These are phyloP conservation scores for Aspergillus cristatus DNA, from an alignment of 495 filamentous ascomycete species.

Conservation along the genomic window DNA sequence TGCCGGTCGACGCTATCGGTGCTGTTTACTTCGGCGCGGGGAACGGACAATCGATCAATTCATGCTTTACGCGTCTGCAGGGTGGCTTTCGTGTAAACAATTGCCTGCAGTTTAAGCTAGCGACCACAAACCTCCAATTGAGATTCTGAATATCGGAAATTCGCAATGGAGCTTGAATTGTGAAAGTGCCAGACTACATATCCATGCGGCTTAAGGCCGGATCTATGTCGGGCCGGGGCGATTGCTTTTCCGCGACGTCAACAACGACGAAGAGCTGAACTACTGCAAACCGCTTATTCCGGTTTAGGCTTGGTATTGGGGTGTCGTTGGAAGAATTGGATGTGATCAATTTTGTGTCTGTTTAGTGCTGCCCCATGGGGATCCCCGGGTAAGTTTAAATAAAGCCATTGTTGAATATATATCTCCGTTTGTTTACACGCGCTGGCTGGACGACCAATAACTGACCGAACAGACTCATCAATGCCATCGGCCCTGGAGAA, in stretches of 20 bases:
- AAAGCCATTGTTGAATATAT: slow-evolving; percentile 9
- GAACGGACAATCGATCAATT: too few species aligned
- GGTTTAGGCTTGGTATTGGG: neutral
- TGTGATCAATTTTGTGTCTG: slow-evolving; percentile 2
- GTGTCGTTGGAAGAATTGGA: slow-evolving; percentile 2
- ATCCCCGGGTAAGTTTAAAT: slow-evolving; percentile 34
- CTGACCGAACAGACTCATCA: slow-evolving; percentile 57
- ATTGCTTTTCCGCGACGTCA: slow-evolving; percentile 22
- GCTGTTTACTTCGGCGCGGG: too few species aligned
- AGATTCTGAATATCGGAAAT: too few species aligned
- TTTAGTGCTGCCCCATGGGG: slow-evolving; percentile 23
- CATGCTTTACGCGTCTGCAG: neutral
- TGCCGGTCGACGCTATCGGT: too few species aligned
- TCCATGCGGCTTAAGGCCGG: slow-evolving; percentile 9
- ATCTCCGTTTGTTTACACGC: slow-evolving; percentile 3
- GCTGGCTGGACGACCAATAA: slow-evolving; percentile 9
- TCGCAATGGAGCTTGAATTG: too few species aligned
- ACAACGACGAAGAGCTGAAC: slow-evolving; percentile 9
- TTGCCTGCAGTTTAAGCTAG: too few species aligned
- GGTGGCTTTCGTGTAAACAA: too few species aligned
- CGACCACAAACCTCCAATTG: too few species aligned
- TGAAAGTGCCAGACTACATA: too few species aligned
- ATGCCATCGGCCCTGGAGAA: slow-evolving; percentile 74
- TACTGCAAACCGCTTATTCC: neutral
- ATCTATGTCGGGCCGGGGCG: slow-evolving; percentile 34